These are phyloP conservation scores for Sphaerulina musiva DNA, from an alignment of 2,329 filamentous ascomycete genomes.

Conservation along the genomic window DNA sequence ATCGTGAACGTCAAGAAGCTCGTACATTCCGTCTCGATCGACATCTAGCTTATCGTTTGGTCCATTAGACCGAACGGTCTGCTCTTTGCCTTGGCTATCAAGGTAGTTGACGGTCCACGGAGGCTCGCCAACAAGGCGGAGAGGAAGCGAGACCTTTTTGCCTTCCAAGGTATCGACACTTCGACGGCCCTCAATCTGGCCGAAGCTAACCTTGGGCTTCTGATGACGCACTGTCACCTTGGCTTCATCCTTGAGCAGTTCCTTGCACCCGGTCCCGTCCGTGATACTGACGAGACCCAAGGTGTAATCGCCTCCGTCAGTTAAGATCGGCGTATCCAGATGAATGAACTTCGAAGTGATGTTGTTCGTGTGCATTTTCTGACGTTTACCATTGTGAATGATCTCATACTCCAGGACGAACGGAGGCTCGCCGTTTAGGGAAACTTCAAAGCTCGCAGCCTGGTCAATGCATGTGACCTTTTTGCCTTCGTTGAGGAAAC, in stretches of 20 bases:
- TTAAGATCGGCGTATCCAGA: constrained; percentile 68
- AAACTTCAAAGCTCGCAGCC: constrained; percentile 65
- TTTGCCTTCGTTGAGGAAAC: constrained; percentile 52
- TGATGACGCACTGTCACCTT: constrained; percentile 84
- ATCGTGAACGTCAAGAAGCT: constrained; percentile 72
- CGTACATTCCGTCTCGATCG: constrained; percentile 58
- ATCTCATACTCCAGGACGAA: constrained; percentile 90
- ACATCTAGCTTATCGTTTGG: constrained; percentile 31
- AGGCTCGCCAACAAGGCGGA: constrained; percentile 76
- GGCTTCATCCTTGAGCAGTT: constrained; percentile 73
- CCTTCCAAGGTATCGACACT: constrained; percentile 70
- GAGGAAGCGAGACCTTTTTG: constrained; percentile 64
- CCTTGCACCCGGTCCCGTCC: constrained; percentile 80
- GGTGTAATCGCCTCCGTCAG: constrained; percentile 82
- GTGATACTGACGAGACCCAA: constrained; percentile 78
- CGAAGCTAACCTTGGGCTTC: constrained; percentile 79
- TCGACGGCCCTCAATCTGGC: constrained; percentile 72
- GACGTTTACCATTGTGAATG: constrained; percentile 79
- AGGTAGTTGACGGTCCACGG: constrained; percentile 78
- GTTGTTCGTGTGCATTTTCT: constrained; percentile 57
- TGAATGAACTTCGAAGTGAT: constrained; percentile 59
- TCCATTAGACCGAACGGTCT: constrained; percentile 36
- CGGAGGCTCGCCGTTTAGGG: constrained; percentile 73
- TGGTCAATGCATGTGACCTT: constrained; percentile 77
- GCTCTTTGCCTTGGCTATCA: constrained; percentile 35